phyloP scores from a whole-genome alignment of 2,329 filamentous ascomycete species.

The Clarireedia monteithiana region DNA sequence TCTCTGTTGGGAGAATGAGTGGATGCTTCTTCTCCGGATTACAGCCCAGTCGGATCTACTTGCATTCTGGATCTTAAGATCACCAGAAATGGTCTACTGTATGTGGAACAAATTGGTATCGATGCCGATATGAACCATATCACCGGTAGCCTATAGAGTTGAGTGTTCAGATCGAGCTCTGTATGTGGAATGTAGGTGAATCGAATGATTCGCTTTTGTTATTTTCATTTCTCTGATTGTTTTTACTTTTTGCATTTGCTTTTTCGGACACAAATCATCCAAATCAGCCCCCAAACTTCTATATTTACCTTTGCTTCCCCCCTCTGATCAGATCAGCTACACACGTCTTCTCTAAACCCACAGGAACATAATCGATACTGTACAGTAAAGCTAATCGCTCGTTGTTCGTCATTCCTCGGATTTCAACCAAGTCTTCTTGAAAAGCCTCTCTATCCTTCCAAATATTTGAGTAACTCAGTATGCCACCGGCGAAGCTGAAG shows the following conservation, averaged over 20 bases:
- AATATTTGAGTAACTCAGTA: conserved; percentile 23
- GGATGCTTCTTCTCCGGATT: background rate
- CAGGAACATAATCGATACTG: no score
- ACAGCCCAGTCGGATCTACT: background rate
- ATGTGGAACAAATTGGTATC: background rate
- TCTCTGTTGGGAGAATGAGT: background rate
- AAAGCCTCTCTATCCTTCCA: background rate
- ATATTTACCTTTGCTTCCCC: no score
- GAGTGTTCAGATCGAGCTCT: background rate
- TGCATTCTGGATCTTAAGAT: background rate
- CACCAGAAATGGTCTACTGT: background rate
- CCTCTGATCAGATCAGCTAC: no score
- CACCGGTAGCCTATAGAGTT: background rate
- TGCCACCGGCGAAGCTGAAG: conserved; percentile 53
- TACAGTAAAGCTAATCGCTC: no score
- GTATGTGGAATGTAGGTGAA: background rate
- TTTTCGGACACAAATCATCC: no score
- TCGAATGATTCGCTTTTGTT: no score
- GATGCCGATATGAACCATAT: background rate
- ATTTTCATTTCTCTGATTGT: no score
- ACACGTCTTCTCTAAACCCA: no score
- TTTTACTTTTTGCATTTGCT: no score
- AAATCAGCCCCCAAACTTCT: no score
- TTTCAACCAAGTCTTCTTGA: background rate
- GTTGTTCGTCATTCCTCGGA: no score